phyloP scores from a whole-genome alignment of 75 land plant genomes.

The Cunninghamia lanceolata region DNA sequence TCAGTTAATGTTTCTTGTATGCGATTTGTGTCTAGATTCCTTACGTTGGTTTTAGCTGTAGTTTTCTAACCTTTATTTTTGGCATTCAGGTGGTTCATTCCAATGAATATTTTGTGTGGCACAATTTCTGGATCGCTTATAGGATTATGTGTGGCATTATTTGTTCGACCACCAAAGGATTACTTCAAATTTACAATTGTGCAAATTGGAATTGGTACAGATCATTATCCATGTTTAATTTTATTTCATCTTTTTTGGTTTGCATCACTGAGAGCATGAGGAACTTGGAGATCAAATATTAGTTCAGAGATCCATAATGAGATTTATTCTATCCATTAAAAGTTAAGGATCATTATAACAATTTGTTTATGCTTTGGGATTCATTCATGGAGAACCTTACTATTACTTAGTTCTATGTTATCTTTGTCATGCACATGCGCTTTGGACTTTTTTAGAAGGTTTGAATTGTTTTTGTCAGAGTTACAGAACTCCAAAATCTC shows the following conservation, averaged over 20 bases:
- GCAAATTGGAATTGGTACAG: conserved; percentile 86
- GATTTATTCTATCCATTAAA: background rate
- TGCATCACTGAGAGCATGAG: background rate
- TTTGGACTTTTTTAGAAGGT: no score
- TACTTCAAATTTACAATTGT: conserved; percentile 87
- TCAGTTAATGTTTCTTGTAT: background rate
- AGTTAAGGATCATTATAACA: background rate
- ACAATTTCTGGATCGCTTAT: conserved; percentile 67
- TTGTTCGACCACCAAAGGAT: conserved; percentile 79
- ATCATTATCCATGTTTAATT: background rate
- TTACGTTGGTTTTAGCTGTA: background rate
- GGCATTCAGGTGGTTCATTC: conserved; percentile 93
- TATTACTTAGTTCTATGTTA: background rate
- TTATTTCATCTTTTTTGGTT: background rate
- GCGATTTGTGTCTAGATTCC: background rate
- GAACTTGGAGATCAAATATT: background rate
- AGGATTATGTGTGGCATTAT: conserved; percentile 65
- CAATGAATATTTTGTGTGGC: conserved; percentile 72
- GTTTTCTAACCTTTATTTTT: background rate
- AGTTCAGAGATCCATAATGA: background rate
- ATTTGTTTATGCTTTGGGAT: background rate
- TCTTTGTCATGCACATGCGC: background rate
- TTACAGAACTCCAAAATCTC: no score
- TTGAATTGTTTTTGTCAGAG: no score
- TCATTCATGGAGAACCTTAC: no score